Base-by-base conservation (phyloP, 306 rosid genomes). In the Fragaria ananassa region DNA sequence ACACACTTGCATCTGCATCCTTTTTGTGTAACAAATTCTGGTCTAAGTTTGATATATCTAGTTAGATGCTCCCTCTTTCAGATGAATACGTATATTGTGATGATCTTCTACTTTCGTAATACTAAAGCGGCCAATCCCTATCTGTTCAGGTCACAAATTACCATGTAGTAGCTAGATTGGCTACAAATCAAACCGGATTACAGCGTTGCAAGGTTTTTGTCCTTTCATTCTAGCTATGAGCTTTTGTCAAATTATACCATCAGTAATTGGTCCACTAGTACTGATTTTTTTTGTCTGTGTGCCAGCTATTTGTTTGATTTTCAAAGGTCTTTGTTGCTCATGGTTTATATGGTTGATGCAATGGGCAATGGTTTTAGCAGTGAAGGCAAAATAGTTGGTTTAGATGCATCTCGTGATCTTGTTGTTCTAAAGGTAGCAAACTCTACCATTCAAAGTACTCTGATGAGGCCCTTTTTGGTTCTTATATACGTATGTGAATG, bases 181-280 rank as follows among this genome's bases (percentile, higher is more conserved):
- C 92, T 35, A 85, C 96, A 12, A 97, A 94, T 77, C 78, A 70
- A 10, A 86, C 85, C 62, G 98, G 96, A 84, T 87, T 88, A 80
- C 96, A 92, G 85, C 92, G 97, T 88, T 94, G 98, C 83, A 90
- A 94, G 98, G 98, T 94, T 91, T 53, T 81, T 87, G 84, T 74
- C 81, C 77, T 79, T 70, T 77, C 25, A 82, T 81, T 81, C 54
- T 46, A 64, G 68, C 83, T 69, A 11, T 77, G 65, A 74, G 61
- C 56, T 35, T 23, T 76, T 64, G 39, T 64, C 37, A 27, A 27
- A 11, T 49, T 11, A 10, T 75, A 10, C n/a, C n/a, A 2, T 15
- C 27, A 54, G 62, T 50, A 27, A 27, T 29, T 69, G 35, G 68
- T 46, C 76, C 57, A 74, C 42, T 27, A 45, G 14, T 18, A 39